Evolutionary conservation across 495 filamentous ascomycete genomes (phyloP).

Genomic region (Penicillium egyptiacum): DNA sequence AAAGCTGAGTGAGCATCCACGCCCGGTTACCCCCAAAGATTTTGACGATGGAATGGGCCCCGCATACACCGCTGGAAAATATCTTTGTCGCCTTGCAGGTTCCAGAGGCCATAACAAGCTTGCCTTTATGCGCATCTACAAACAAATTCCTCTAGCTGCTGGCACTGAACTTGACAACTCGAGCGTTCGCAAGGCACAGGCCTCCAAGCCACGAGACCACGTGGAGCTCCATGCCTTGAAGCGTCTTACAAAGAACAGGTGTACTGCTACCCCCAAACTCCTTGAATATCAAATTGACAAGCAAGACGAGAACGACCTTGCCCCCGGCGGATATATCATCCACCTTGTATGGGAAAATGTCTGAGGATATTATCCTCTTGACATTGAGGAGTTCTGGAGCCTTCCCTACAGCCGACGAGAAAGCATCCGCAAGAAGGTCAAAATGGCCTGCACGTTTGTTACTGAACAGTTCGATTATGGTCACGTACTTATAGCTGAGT

Average conservation of each 20-base stretch:
- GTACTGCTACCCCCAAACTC: neutral
- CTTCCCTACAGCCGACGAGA: neutral
- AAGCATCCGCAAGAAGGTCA: neutral
- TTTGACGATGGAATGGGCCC: neutral
- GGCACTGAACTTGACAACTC: neutral
- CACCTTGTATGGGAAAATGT: conserved; percentile 6
- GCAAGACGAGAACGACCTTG: neutral
- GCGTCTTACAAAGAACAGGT: neutral
- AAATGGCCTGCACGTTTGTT: neutral
- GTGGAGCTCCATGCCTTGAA: neutral
- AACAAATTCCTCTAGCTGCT: conserved; percentile 1
- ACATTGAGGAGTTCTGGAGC: neutral
- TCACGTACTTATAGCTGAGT: neutral
- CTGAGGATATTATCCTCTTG: neutral
- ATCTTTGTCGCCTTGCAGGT: conserved; percentile 1
- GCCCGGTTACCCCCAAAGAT: neutral
- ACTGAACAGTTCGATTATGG: neutral
- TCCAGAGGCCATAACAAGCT: neutral
- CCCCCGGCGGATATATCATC: conserved; percentile 6
- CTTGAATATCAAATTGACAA: neutral
- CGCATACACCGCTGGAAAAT: conserved; percentile 5
- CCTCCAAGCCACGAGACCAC: neutral
- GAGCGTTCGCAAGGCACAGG: neutral
- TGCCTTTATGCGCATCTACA: conserved; percentile 1
- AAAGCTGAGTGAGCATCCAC: neutral